Conservation (phyloP, 2,329 filamentous ascomycete genomes). For the Cryphonectria japonica region DNA sequence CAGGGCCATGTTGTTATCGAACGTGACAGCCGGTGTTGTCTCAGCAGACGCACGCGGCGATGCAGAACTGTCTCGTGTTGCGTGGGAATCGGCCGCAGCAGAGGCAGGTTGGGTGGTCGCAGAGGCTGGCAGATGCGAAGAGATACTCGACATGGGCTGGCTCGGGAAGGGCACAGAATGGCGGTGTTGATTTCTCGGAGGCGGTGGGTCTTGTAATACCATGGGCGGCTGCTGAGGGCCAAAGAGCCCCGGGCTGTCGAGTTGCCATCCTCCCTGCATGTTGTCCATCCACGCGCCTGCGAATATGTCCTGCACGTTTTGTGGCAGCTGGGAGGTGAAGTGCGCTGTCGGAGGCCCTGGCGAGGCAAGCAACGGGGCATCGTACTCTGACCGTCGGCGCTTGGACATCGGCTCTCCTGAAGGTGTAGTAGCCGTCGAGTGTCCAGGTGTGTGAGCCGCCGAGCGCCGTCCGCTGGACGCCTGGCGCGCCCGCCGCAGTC, state of each 20-base stretch:
- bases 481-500: not conserved
- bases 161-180: not conserved
- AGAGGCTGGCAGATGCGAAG: not conserved
- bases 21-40: not conserved
- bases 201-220: not conserved
- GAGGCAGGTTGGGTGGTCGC: not conserved
- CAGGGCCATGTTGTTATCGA: not conserved
- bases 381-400: constrained; percentile 13
- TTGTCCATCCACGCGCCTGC: not conserved
- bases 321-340: constrained; percentile 18
- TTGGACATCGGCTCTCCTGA: not conserved
- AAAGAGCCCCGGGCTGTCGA: not conserved
- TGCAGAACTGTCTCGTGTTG: not conserved
- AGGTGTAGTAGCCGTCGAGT: not conserved
- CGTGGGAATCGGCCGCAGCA: not conserved
- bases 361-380: not conserved
- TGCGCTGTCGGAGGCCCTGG: not conserved
- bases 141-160: not conserved
- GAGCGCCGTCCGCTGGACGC: not conserved
- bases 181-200: not conserved
- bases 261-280: not conserved
- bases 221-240: not conserved
- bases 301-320: constrained; percentile 20
- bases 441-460: not conserved
- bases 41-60: not conserved